Evolutionary conservation across 2,329 filamentous ascomycete species (phyloP), one percentile per base, ranked within the genome.

Genomic region (Penicillium glabrum): DNA sequence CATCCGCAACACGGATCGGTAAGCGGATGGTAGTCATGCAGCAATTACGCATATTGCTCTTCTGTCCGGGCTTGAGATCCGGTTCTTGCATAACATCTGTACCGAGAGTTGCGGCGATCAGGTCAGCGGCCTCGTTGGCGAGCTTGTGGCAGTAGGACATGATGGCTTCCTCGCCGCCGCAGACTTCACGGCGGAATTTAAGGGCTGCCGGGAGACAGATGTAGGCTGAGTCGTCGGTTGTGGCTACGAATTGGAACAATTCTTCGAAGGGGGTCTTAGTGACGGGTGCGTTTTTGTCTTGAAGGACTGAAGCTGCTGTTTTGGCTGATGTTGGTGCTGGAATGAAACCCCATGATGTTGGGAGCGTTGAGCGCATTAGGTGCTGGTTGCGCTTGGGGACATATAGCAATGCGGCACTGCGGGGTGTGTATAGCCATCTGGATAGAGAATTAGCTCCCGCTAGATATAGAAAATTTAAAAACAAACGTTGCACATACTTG

Each of bases 401-500:
- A 73, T 96, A 89, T 62, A 97, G 84, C 4, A 95, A 79, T 3
- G 91, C 91, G 69, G 89, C 92, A 16, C 88, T 89, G 31, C 93
- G 86, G 1, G 93, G 93, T 0, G 86, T 84, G 68, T 86, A 87
- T 8, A 97, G 85, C 93, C 93, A 98, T 79, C 82, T 83, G 14
- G 23, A 21, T 29, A 19, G 31, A 51, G 47, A 61, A 53, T 62
- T 37, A 56, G 51, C 51, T 54, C 45, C 46, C 35, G 5, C 19
- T 9, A 9, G 8, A 7, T 19, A 8, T 19, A 8, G 16, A 19
- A 13, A 24, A 35, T 16, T 26, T 47, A 26, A 23, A 10, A 41
- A 46, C 13, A 9, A 19, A 41, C 37, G 26, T 19, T 5, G n/a
- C 0, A 52, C 65, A 51, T 69, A 77, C 74, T 96, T 96, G 78